Evolutionary conservation across 192 early-diverging fungal species (phyloP).

Genomic region (Podochytrium sp.): DNA sequence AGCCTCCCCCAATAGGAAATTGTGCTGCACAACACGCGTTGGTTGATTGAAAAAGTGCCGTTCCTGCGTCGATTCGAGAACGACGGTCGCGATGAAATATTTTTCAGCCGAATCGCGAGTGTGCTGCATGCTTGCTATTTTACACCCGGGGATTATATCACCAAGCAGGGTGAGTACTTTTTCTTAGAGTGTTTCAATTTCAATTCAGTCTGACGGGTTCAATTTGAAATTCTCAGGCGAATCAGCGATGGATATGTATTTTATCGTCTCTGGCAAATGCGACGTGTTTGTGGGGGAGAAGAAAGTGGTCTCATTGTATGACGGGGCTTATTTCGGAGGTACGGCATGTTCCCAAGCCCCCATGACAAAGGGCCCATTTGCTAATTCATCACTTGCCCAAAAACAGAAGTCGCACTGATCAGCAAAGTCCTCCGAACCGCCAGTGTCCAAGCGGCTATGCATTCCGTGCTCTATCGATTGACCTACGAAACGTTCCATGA

Average conservation of each 20-base stretch:
- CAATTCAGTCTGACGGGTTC: too few species aligned
- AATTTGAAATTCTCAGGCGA: too few species aligned
- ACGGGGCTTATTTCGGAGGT: slow-evolving; percentile 27
- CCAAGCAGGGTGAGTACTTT: slow-evolving; percentile 31
- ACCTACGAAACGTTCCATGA: slow-evolving; percentile 20
- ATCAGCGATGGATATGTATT: slow-evolving; percentile 54
- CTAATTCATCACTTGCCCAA: background rate
- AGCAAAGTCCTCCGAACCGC: slow-evolving; percentile 29
- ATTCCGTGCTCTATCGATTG: slow-evolving; percentile 17
- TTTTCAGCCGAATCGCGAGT: slow-evolving; percentile 44
- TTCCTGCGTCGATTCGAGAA: slow-evolving; percentile 45
- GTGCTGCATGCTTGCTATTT: slow-evolving; percentile 31
- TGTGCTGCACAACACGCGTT: slow-evolving; percentile 43
- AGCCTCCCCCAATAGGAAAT: slow-evolving; percentile 36
- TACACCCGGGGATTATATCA: slow-evolving; percentile 24
- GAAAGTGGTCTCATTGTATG: slow-evolving; percentile 26
- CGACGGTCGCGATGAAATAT: slow-evolving; percentile 50
- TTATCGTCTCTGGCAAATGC: slow-evolving; percentile 45
- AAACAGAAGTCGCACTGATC: slow-evolving; percentile 27
- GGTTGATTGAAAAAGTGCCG: slow-evolving; percentile 47
- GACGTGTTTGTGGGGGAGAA: slow-evolving; percentile 43
- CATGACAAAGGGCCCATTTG: too few species aligned
- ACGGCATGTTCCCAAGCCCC: background rate
- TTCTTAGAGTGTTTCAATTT: background rate
- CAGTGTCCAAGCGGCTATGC: slow-evolving; percentile 16